These are phyloP conservation scores for Prototheca cutis DNA, from an alignment of 163 green algal genomes.

Conservation along the genomic window DNA sequence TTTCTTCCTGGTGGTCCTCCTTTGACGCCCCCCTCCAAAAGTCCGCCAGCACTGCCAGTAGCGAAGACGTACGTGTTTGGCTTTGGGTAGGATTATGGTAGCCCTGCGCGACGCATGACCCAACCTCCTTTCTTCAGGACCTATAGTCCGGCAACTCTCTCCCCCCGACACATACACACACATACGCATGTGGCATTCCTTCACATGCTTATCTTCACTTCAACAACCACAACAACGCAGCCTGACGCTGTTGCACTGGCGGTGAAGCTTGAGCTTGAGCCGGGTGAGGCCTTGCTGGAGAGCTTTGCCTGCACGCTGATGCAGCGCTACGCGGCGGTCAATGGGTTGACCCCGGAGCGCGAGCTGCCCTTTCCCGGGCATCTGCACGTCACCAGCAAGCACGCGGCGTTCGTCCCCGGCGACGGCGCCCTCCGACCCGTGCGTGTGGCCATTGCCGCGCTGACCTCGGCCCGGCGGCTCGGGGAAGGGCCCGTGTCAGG, in stretches of 20 bases:
- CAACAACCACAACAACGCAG: too few species aligned
- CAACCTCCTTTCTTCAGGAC: too few species aligned
- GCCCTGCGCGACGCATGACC: too few species aligned
- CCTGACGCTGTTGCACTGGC: background rate
- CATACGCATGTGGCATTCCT: too few species aligned
- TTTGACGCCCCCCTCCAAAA: slow-evolving; percentile 2
- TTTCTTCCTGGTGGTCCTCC: slow-evolving; percentile 16
- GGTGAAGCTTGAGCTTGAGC: slow-evolving; percentile 9
- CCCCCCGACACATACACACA: too few species aligned
- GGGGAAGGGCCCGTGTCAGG: too few species aligned
- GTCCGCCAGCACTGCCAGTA: background rate
- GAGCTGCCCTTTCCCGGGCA: slow-evolving; percentile 12
- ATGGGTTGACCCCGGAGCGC: slow-evolving; percentile 15
- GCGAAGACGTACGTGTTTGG: background rate
- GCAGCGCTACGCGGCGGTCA: slow-evolving; percentile 15
- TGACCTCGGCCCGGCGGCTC: too few species aligned
- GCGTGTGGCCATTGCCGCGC: too few species aligned
- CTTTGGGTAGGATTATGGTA: too few species aligned
- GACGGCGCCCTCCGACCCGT: background rate
- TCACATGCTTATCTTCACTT: too few species aligned
- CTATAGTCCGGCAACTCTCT: too few species aligned
- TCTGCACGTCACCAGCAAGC: slow-evolving; percentile 17
- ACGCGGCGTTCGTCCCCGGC: background rate
- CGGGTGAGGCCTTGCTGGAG: slow-evolving; percentile 18
- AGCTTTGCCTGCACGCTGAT: slow-evolving; percentile 17